Conservation (phyloP, 495 filamentous ascomycete genomes). For the Podospora appendiculata region DNA sequence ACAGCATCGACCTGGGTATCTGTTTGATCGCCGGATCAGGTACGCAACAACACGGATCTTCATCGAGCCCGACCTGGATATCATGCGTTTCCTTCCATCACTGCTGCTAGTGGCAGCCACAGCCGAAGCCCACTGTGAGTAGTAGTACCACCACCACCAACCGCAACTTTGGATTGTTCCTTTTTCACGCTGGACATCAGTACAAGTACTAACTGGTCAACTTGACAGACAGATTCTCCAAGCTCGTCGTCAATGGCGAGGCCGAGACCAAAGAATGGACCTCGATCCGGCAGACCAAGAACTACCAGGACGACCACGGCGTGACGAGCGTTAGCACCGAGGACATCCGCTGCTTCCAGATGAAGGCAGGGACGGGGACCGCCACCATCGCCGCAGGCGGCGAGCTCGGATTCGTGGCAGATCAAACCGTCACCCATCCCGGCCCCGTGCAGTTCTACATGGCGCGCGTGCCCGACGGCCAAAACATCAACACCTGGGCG, state of each 20-base stretch:
- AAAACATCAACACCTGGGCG: conserved; percentile 35
- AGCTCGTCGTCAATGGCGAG: conserved; percentile 26
- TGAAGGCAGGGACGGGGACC: conserved; percentile 13
- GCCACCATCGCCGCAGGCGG: conserved; percentile 29
- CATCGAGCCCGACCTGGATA: no score
- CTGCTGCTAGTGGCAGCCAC: no score
- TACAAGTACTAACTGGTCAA: neutral
- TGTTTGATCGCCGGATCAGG: no score
- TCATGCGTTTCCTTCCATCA: no score
- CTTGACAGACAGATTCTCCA: conserved; percentile 29
- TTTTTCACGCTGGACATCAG: no score
- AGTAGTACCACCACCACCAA: no score
- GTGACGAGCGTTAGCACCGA: conserved; percentile 26
- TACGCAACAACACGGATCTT: no score
- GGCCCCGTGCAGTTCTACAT: conserved; percentile 41
- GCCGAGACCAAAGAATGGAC: conserved; percentile 31
- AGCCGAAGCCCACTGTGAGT: no score
- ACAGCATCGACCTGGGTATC: no score
- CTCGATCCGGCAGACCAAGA: conserved; percentile 37
- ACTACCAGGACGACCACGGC: conserved; percentile 36
- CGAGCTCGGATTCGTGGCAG: conserved; percentile 32
- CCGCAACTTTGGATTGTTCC: no score
- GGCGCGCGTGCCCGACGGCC: conserved; percentile 33
- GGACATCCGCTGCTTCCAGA: conserved; percentile 38
- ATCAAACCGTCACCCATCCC: conserved; percentile 29